Evolutionary conservation across 2,329 filamentous ascomycete genomes (phyloP).

Genomic region (Nigrospora oryzae): DNA sequence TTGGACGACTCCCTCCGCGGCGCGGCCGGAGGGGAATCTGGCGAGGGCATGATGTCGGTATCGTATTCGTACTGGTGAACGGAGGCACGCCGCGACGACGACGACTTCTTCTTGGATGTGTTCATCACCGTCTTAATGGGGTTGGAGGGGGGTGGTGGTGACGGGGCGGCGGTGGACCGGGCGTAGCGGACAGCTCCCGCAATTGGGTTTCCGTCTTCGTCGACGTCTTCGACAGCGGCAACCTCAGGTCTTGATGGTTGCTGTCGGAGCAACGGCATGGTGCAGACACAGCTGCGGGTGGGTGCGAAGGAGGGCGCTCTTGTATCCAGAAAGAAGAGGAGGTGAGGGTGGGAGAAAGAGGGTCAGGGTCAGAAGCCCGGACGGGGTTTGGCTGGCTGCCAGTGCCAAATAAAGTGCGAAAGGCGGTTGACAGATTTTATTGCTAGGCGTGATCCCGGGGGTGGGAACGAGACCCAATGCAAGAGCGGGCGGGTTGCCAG

Average conservation of each 20-base stretch:
- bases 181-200: conserved; percentile 1
- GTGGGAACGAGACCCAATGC: conserved; percentile 3
- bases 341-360: no score
- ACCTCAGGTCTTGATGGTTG: neutral
- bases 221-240: neutral
- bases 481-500: conserved; percentile 2
- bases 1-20: conserved; percentile 21
- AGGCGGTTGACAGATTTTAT: conserved; percentile 1
- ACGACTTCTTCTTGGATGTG: conserved; percentile 3
- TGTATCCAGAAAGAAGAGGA: no score
- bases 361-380: no score
- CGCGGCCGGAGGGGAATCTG: no score
- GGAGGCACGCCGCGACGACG: neutral
- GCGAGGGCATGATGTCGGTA: no score
- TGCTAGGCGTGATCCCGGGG: neutral
- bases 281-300: neutral
- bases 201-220: conserved; percentile 19
- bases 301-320: no score
- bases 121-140: neutral
- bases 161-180: neutral
- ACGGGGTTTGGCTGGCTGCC: no score
- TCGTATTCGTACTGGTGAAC: conserved; percentile 14
- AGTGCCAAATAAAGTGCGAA: neutral
- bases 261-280: neutral
- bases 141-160: neutral